Conservation (phyloP, 2,329 filamentous ascomycete genomes). For the Phaeosphaeria sp. region DNA sequence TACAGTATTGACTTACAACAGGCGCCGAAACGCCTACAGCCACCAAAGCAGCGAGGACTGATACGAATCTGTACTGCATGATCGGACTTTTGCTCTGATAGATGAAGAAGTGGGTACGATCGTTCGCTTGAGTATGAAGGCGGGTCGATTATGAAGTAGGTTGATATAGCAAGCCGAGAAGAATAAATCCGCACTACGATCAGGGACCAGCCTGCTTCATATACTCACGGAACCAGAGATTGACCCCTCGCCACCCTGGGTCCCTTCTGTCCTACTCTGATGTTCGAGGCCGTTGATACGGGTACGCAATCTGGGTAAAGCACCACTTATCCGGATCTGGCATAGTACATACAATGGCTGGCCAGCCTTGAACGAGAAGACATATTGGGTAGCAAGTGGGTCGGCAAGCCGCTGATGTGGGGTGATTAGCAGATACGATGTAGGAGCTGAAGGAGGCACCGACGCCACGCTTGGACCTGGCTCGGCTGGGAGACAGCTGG, state of each 20-base stretch:
- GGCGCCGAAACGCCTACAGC: constrained; percentile 29
- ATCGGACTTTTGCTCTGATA: not conserved
- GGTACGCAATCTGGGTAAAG: constrained; percentile 26
- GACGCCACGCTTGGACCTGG: not conserved
- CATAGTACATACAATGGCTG: constrained; percentile 4
- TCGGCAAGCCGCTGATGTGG: constrained; percentile 7
- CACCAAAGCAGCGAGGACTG: constrained; percentile 31
- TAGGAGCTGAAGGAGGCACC: not conserved
- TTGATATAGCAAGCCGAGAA: constrained; percentile 8
- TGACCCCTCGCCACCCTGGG: constrained; percentile 10
- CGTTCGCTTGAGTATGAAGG: constrained; percentile 5
- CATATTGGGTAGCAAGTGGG: constrained; percentile 13
- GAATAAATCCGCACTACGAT: constrained; percentile 1
- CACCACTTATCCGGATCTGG: constrained; percentile 8
- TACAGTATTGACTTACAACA: constrained; percentile 20
- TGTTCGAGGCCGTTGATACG: constrained; percentile 23
- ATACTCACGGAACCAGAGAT: constrained; percentile 14
- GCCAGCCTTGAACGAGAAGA: constrained; percentile 7
- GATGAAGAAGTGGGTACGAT: constrained; percentile 2
- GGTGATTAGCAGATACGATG: constrained; percentile 11
- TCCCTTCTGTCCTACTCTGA: constrained; percentile 4
- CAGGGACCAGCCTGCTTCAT: constrained; percentile 14
- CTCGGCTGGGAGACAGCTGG: not conserved
- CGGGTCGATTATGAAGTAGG: constrained; percentile 2
- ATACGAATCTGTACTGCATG: constrained; percentile 40